These are phyloP conservation scores for Nakazawaea molendinolei DNA, from an alignment of 805 yeast genomes.

Conservation along the genomic window DNA sequence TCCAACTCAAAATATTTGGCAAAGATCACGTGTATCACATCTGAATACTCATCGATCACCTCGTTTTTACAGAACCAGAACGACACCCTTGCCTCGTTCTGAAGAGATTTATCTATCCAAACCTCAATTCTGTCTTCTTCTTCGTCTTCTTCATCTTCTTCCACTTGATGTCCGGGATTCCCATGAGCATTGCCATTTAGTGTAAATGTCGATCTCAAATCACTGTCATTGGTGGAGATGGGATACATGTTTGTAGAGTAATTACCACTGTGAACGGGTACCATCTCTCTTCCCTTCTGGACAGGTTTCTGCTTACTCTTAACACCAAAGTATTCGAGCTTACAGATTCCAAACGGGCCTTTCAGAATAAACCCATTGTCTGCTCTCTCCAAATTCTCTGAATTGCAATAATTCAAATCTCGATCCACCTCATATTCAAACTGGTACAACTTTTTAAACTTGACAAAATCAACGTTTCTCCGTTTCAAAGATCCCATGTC, in stretches of 20 bases:
- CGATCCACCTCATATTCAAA: constrained; percentile 33
- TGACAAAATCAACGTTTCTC: constrained; percentile 37
- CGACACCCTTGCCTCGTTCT: constrained; percentile 24
- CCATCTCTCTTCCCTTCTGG: no score
- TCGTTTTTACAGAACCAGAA: constrained; percentile 16
- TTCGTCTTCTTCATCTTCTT: constrained; percentile 4
- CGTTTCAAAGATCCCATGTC: background rate
- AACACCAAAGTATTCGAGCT: constrained; percentile 2
- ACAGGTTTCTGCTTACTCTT: background rate
- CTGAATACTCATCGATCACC: constrained; percentile 18
- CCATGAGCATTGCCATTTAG: no score
- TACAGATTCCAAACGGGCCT: constrained; percentile 25
- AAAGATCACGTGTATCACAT: constrained; percentile 21
- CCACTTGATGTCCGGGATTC: no score
- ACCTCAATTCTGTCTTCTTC: constrained; percentile 13
- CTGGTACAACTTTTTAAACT: constrained; percentile 30
- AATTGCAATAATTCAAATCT: constrained; percentile 27
- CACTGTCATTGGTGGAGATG: constrained; percentile 2
- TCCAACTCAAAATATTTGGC: constrained; percentile 11
- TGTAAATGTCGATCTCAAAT: constrained; percentile 8
- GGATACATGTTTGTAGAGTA: no score
- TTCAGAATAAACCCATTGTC: background rate
- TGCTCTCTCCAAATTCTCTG: background rate
- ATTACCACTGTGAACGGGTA: no score
- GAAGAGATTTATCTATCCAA: constrained; percentile 28